Evolutionary conservation across 2,329 filamentous ascomycete species (phyloP).

Genomic region (Fusarium buharicum): DNA sequence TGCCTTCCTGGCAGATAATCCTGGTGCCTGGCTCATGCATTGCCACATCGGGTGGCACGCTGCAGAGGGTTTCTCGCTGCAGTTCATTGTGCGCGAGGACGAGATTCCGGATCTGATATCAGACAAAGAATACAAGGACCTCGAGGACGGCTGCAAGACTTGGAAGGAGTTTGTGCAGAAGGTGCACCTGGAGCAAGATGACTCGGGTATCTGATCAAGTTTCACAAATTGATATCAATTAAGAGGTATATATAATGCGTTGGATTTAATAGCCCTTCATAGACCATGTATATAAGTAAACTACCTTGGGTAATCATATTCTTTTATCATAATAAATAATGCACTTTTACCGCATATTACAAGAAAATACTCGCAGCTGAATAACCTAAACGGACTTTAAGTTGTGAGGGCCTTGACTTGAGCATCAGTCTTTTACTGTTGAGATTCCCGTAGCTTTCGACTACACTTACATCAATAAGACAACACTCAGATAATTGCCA

Average conservation of each 20-base stretch:
- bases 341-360: too few species aligned
- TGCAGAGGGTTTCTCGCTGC: conserved; percentile 39
- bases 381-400: too few species aligned
- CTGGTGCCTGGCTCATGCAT: conserved; percentile 62
- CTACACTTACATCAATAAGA: too few species aligned
- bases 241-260: background rate
- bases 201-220: conserved; percentile 32
- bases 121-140: conserved; percentile 20
- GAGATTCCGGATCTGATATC: conserved; percentile 36
- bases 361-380: too few species aligned
- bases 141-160: conserved; percentile 27
- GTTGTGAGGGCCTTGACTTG: too few species aligned
- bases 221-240: background rate
- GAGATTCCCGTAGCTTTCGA: too few species aligned
- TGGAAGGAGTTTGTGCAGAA: conserved; percentile 28
- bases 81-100: conserved; percentile 40
- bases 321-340: too few species aligned
- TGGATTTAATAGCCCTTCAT: conserved; percentile 12
- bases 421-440: too few species aligned
- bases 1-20: conserved; percentile 61
- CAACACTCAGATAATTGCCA: too few species aligned
- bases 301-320: too few species aligned
- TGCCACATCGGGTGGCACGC: conserved; percentile 56
- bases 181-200: conserved; percentile 34
- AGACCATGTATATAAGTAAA: conserved; percentile 5